Conservation (phyloP, 345 rosid genomes). For the Aquilaria yunnanensis region DNA sequence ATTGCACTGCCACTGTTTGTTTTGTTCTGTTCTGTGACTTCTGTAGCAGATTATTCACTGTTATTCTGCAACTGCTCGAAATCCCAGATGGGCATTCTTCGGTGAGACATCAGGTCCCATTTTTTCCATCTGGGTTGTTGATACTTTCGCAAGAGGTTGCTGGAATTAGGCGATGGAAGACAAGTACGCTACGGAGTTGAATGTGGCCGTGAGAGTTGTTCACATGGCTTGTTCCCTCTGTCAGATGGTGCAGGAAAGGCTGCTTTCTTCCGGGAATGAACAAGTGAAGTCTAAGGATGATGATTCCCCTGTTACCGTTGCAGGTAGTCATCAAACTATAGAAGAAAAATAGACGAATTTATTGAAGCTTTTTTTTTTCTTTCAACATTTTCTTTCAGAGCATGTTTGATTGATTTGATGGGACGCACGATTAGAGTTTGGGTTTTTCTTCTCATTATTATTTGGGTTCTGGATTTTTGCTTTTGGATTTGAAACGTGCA, state of each 20-base stretch:
- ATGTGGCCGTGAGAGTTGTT: slow-evolving; percentile 72
- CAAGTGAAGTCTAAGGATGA: slow-evolving; percentile 70
- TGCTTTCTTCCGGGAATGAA: slow-evolving; percentile 29
- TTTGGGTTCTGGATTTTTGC: neutral
- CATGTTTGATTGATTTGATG: neutral
- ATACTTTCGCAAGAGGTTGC: no score
- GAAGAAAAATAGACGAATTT: no score
- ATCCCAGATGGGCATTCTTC: no score
- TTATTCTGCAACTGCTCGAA: no score
- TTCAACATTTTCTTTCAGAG: neutral
- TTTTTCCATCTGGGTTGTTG: no score
- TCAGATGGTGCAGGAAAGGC: slow-evolving; percentile 58
- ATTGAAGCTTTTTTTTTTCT: neutral
- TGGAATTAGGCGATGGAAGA: slow-evolving; percentile 20
- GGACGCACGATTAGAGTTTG: neutral
- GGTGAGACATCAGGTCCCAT: no score
- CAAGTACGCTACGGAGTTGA: slow-evolving; percentile 47
- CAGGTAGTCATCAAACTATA: slow-evolving; percentile 34
- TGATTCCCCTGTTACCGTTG: slow-evolving; percentile 89
- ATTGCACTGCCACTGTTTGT: no score
- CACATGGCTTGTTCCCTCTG: slow-evolving; percentile 82
- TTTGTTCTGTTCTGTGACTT: no score
- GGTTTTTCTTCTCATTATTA: no score
- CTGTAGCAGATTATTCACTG: no score
- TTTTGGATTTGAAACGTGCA: neutral